These are phyloP conservation scores for Mycena filopes DNA, from an alignment of 768 basidiomycete genomes.

Conservation along the genomic window DNA sequence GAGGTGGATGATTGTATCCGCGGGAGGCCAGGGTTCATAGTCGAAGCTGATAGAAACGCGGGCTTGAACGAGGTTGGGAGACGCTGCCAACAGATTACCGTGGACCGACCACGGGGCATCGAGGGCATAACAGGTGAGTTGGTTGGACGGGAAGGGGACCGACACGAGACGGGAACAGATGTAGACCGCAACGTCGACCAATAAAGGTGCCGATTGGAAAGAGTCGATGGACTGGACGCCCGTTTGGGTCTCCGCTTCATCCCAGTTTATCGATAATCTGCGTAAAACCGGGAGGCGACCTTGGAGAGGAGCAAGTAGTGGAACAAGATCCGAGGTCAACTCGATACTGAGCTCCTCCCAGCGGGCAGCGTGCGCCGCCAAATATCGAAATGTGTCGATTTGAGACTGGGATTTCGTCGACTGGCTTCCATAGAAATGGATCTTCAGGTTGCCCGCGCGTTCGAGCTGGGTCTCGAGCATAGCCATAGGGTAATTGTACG, in stretches of 20 bases:
- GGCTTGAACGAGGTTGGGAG: not conserved
- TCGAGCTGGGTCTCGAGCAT: not conserved
- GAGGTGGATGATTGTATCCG: not conserved
- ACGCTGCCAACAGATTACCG: not conserved
- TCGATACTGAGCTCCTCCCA: too few relatives aligned
- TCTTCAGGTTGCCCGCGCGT: not conserved
- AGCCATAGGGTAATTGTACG: not conserved
- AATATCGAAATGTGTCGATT: not conserved
- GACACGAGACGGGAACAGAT: not conserved
- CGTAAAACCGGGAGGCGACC: not conserved
- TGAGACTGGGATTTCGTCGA: not conserved
- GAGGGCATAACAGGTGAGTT: not conserved
- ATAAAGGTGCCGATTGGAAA: not conserved
- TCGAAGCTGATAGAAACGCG: not conserved
- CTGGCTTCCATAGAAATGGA: not conserved
- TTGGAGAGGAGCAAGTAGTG: too few relatives aligned
- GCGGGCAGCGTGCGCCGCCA: too few relatives aligned
- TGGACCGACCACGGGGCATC: not conserved
- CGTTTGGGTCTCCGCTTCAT: not conserved
- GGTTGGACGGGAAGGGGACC: not conserved
- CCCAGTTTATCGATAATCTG: not conserved
- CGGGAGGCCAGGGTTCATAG: not conserved
- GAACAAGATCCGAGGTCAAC: too few relatives aligned
- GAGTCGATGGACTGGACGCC: not conserved
- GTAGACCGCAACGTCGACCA: not conserved